Evolutionary conservation across 129 eudicot genomes (phyloP), one percentile per base, ranked within the genome.

Genomic region (Mikania micrantha): DNA sequence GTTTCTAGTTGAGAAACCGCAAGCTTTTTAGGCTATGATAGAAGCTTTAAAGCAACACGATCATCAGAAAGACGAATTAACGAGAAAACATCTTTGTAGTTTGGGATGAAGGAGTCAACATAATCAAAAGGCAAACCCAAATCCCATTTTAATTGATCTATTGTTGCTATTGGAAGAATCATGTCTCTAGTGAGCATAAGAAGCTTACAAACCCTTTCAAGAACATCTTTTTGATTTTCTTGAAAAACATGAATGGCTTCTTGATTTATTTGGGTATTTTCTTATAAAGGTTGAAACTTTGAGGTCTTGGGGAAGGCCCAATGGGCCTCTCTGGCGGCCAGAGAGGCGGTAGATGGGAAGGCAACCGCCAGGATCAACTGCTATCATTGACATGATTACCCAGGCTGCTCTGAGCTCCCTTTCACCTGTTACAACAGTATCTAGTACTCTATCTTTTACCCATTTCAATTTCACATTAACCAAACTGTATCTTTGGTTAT

Each of bases 81-180:
- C 5, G 87, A 73, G 45, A 92, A 92, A 36, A 70, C 32, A 25
- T 88, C 73, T 8, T 89, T 66, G 64, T 60, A 71, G 17, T 58
- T 78, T 2, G 78, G 77, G 38, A 88, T 41, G 64, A 90, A 77
- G 22, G 86, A 74, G 13, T 58, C 70, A 41, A 68, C 78, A 21
- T 82, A 92, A 64, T 84, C 88, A 74, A 71, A 66, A 1, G 96
- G 98, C 81, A 92, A 84, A 42, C 96, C 96, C 77, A 92, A 64
- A 61, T 92, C 98, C 98, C 98, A 92, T 73, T 82, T 82, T 58
- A 92, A 75, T 79, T 88, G 98, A 63, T 92, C 96, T 21, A 92
- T 82, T 7, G 91, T 88, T 41, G 79, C 81, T 49, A 92, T 59
- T 32, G 98, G 95, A 71, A 88, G 91, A 45, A 70, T 67, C 78